Percentiles rank a stretch among this genome's conserved stretches.
These are phyloP conservation scores for Suillus clintonianus DNA, from an alignment of 768 basidiomycete species.

Conservation along the genomic window DNA sequence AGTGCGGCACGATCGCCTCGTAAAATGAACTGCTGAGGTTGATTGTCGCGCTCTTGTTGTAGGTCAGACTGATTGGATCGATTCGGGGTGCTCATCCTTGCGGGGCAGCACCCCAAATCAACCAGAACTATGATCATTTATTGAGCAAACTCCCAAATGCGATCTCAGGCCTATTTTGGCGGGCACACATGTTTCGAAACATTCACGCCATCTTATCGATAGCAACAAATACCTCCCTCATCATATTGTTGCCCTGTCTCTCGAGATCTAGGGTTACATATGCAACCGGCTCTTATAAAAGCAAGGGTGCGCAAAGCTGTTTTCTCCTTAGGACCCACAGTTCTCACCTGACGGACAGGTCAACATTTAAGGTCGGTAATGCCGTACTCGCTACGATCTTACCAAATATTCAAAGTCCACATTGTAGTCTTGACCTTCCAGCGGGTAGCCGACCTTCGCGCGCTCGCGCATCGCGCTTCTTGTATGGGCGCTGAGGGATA, in stretches of 20 bases:
- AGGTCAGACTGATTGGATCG: conserved; percentile 3
- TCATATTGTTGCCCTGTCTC: conserved; percentile 19
- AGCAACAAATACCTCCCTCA: conserved; percentile 17
- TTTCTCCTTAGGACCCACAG: conserved; percentile 33
- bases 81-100: conserved; percentile 6
- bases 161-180: conserved; percentile 17
- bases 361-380: conserved; percentile 31
- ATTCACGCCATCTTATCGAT: conserved; percentile 34
- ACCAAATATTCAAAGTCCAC: conserved; percentile 13
- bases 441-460: conserved; percentile 49
- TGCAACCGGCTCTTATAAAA: conserved; percentile 32
- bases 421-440: conserved; percentile 37
- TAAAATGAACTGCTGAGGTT: neutral
- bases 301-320: conserved; percentile 14
- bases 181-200: conserved; percentile 18
- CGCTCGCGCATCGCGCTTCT: conserved; percentile 76
- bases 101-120: conserved; percentile 21
- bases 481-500: conserved; percentile 58
- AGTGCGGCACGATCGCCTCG: neutral
- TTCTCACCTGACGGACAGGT: conserved; percentile 29
- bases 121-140: conserved; percentile 26
- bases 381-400: conserved; percentile 18
- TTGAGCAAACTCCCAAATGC: conserved; percentile 17
- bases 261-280: conserved; percentile 23
- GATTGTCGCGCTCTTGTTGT: conserved; percentile 4